Conservation (phyloP, 306 rosid genomes). For the Datisca glomerata region DNA sequence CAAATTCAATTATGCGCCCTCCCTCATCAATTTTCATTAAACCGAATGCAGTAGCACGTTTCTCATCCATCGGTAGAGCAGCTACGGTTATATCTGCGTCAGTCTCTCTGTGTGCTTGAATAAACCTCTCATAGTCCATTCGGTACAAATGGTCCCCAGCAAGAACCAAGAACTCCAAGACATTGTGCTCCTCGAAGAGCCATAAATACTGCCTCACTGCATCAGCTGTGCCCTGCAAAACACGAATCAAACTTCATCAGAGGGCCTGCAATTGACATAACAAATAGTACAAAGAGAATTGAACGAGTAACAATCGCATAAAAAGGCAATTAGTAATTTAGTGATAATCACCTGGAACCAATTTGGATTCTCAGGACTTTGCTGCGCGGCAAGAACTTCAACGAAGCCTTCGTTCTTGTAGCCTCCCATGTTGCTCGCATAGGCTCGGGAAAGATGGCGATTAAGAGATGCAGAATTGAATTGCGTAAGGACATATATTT, state of each 20-base stretch:
- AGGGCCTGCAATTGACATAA: too few relatives aligned
- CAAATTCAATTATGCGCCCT: constrained; percentile 71
- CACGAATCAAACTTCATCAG: too few relatives aligned
- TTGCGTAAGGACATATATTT: constrained; percentile 86
- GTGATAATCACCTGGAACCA: constrained; percentile 67
- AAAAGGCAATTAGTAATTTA: too few relatives aligned
- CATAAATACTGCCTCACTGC: too few relatives aligned
- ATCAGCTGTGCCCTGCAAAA: too few relatives aligned
- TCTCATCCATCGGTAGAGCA: constrained; percentile 88
- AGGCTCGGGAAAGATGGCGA: constrained; percentile 80
- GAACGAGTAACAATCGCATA: too few relatives aligned
- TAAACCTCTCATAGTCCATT: constrained; percentile 81
- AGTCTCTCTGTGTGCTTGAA: constrained; percentile 79
- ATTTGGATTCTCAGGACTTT: constrained; percentile 88
- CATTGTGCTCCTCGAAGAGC: too few relatives aligned
- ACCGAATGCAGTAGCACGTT: constrained; percentile 85
- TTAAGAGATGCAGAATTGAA: constrained; percentile 88
- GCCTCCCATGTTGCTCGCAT: constrained; percentile 85
- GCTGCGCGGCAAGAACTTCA: constrained; percentile 89
- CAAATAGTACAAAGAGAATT: too few relatives aligned
- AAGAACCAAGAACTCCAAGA: constrained; percentile 63
- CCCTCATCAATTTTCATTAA: constrained; percentile 88
- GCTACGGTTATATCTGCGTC: constrained; percentile 92
- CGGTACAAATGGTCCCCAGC: constrained; percentile 84
- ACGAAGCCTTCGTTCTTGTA: constrained; percentile 86